Base-by-base conservation (phyloP, 2,329 filamentous ascomycete genomes). In the Cercospora zeae-maydis region DNA sequence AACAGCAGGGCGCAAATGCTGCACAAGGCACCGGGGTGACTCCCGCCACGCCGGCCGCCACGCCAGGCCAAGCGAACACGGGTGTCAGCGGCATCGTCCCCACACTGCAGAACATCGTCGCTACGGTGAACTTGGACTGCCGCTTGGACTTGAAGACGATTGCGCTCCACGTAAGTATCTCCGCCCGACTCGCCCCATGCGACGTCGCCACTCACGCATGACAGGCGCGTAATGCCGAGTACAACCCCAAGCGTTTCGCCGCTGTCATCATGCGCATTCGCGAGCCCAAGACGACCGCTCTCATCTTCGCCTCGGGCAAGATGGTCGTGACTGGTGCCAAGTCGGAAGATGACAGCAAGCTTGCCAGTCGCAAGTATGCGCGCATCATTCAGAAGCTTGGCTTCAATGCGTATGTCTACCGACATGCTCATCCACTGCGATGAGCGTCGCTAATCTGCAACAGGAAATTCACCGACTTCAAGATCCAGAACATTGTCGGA, bases 361-460 rank as follows among this genome's bases (percentile, higher is more conserved):
- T 99, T 74, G 95, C 95, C 8, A 95, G 90, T 64, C 88, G 93
- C 80, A 99, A 99, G 81, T 98, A 98, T 76, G 95, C 95, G 58
- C 93, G 95, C 74, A 98, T 99, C 79, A 98, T 99, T 73, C 95
- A 99, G 84, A 99, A 99, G 83, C 91, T 99, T 65, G 95, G 95
- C 67, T 99, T 99, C 85, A 96, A 97, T 72, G 62, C 62, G 61
- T 63, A 63, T 55, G 61, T 57, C 56, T 42, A 51, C 16, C 24
- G 57, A 37, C 42, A 51, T 49, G 56, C 54, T 58, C 49, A 53
- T 58, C 56, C 24, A 42, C 33, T 59, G 47, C 10, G 51, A 53
- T 58, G 58, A 24, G 31, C 59, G 5, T 14, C 49, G 49, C 58
- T 60, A 33, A 60, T 34, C 4, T 14, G 47, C 19, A 34, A 5